Evolutionary conservation across 129 eudicot genomes (phyloP), one percentile per base, ranked within the genome.

Genomic region (Cynara cardunculus): DNA sequence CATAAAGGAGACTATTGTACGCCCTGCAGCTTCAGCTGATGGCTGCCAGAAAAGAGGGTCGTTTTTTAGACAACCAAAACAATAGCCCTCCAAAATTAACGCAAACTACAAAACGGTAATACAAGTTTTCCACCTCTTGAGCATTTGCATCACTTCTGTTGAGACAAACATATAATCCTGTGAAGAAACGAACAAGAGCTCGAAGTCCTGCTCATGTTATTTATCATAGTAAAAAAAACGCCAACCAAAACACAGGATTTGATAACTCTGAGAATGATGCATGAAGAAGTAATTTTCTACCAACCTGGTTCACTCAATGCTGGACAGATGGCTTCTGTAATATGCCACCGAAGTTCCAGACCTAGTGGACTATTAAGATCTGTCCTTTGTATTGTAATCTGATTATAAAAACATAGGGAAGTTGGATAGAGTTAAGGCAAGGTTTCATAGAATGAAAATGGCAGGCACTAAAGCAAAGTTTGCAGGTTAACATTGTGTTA

Each of bases 231-330:
- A 0, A 34, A 2, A 22, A 18, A 30, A 18, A 56, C 9, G 66
- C 73, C 41, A 16, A 71, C 37, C 73, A 75, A n/a, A 84, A 44
- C 30, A 82, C 25, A 10, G 37, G 44, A 18, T 21, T 13, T 9
- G 21, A 49, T 49, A 49, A 49, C 46, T 49, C 62, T 49, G 21
- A 49, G 21, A 64, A 79, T 25, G 73, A 77, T 19, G 9, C 35
- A 25, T 35, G 66, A 61, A 79, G 1, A 74, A 28, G 34, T 39
- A 53, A 70, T 27, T 10, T 67, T 46, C 18, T 24, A 87, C 93
- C 80, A 78, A 87, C 98, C 98, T 83, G 95, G 98, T 86, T 94
- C 98, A 85, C 98, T 94, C 78, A 94, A 81, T 71, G 95, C 89
- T 75, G 92, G 98, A 88, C 96, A 91, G 78, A 91, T 88, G 80